Conservation (phyloP, 2,329 filamentous ascomycete species). For the Trichoderma gracile region DNA sequence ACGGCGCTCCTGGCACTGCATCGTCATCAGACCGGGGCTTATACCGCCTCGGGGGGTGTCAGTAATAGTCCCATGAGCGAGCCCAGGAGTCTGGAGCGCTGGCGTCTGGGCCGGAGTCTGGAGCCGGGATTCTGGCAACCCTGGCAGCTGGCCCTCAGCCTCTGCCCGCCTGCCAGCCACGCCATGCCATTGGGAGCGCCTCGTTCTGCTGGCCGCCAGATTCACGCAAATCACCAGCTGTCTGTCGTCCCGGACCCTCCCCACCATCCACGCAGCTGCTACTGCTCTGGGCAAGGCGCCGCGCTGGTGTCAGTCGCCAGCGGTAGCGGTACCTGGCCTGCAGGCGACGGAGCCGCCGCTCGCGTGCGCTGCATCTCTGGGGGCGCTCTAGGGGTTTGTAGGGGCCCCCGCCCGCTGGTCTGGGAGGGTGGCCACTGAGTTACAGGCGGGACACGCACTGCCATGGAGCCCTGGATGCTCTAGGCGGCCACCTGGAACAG, state of each 20-base stretch:
- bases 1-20: not conserved
- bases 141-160: constrained; percentile 5
- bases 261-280: constrained; percentile 26
- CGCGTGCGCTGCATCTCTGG: constrained; percentile 23
- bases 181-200: constrained; percentile 15
- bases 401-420: constrained; percentile 15
- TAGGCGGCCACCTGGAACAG: too few relatives aligned
- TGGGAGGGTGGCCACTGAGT: constrained; percentile 9
- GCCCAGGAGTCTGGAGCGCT: not conserved
- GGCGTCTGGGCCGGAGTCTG: constrained; percentile 2
- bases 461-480: too few relatives aligned
- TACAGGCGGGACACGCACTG: constrained; percentile 3
- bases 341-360: constrained; percentile 18
- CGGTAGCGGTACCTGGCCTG: constrained; percentile 16
- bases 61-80: not conserved
- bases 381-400: not conserved
- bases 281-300: constrained; percentile 26
- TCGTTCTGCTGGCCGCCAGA: not conserved
- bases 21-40: not conserved
- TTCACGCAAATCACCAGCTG: too few relatives aligned
- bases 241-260: not conserved
- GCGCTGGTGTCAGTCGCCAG: not conserved
- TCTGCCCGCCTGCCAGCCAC: constrained; percentile 6
- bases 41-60: not conserved
- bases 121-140: constrained; percentile 11